Base-by-base conservation (phyloP, 208 protist genomes). In the Crithidia fasciculata region DNA sequence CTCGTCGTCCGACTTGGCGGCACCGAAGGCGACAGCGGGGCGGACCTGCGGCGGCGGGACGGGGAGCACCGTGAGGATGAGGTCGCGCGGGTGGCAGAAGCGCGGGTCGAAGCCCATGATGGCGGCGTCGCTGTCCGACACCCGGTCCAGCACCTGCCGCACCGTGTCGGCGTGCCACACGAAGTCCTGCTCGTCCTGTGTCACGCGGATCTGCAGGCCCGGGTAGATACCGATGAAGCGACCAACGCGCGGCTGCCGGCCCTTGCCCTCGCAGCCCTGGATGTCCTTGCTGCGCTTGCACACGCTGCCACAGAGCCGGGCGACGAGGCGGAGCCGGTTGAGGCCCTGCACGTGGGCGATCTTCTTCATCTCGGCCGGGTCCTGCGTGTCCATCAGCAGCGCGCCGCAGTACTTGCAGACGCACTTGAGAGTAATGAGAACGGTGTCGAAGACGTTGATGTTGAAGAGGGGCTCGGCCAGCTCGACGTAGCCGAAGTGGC, bases 401-500 rank as follows among this genome's bases (percentile, higher is more conserved):
- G 83, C 89, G n/a, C 94, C 98, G 77, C 99, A 99, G 70, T 94
- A 82, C 82, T 93, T 98, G 90, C 99, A 99, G 8, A 99, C 97
- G 77, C 97, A 99, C 60, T 95, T 91, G 19, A 99, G 80, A 6
- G 98, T 84, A 58, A 99, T 95, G 49, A 99, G 53, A 18, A 99
- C 86, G n/a, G 93, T 83, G 18, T 97, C 86, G 39, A 99, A 86
- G 62, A 99, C 99, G 36, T 97, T 95, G 62, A 99, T 88, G 84
- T 99, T 98, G 84, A 98, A 99, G 43, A 99, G 90, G 8, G 98
- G 99, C 82, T 98, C 92, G 7, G 88, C 94, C 6, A 99, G 93
- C 49, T 99, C 95, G 12, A 99, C 85, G 84, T 99, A 97, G n/a
- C 99, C 99, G 82, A 99, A 99, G 85, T 99, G 99, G 9, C 99